Base-by-base conservation (phyloP, 192 early-diverging fungal genomes). In the Neocallimastix lanati region DNA sequence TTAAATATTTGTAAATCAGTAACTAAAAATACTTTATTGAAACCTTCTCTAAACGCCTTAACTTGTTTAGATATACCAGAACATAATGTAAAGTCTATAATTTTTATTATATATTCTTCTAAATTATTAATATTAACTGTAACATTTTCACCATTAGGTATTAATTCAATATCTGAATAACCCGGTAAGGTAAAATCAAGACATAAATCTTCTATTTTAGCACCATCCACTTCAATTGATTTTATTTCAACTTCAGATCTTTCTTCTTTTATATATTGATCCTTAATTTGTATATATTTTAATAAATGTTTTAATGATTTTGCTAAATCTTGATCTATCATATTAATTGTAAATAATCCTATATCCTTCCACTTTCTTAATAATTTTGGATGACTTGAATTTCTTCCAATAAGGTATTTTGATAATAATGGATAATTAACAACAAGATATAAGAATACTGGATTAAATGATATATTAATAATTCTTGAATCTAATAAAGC, bases 151-250 rank as follows among this genome's bases (percentile, higher is more conserved):
- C 95, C 96, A 33, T 86, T 83, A 25, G 80, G 79, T 77, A 87
- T 87, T 29, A 95, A 86, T 77, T 94, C 91, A 76, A 92, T 85
- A 16, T 84, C 81, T 21, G 92, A 89, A 86, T 93, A 88, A 12
- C 95, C 95, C 12, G 93, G 93, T 33, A 96, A 84, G 2, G 93
- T 93, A 86, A 96, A 96, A 82, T 96, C 94, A 16, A 98, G 86
- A 37, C 88, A 87, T 40, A 98, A 87, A 76, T 93, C 92, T 0
- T 88, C 86, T 28, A 93, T 78, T 1, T 78, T 83, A 37, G 89
- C 83, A 37, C 81, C 90, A 29, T 84, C 82, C 28, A 88, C 84
- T 58, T 82, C 86, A 81, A 94, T 86, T 18, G 81, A 81, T 15
- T 79, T 83, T n/a, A 93, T 58, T 21, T 50, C 40, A 2, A 21